A percentile compares a stretch with the other conserved stretches of the same genome.
phyloP scores from a whole-genome alignment of 306 rosid genomes.

The Parietaria judaica region DNA sequence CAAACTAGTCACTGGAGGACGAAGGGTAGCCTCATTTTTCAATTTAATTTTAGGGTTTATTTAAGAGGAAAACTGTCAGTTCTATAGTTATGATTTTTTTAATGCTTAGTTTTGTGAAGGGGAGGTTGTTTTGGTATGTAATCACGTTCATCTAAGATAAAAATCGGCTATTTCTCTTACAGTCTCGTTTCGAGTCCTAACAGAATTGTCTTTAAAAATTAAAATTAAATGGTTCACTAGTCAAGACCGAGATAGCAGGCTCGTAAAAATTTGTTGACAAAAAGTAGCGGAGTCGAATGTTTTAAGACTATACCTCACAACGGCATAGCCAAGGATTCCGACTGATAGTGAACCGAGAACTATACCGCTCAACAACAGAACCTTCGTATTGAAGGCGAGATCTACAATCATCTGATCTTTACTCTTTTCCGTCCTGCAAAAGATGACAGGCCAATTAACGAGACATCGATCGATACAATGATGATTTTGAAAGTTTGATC shows the following conservation, averaged over 20 bases:
- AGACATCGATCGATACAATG: neutral
- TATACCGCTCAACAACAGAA: conserved; percentile 55
- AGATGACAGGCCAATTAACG: conserved; percentile 10
- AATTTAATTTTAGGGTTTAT: too few relatives aligned
- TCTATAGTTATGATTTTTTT: too few relatives aligned
- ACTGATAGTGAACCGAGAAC: conserved; percentile 60
- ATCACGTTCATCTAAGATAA: too few relatives aligned
- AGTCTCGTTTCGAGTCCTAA: too few relatives aligned
- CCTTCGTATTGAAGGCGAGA: conserved; percentile 40
- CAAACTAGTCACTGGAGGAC: too few relatives aligned
- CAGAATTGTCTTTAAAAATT: too few relatives aligned
- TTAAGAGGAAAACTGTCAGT: too few relatives aligned
- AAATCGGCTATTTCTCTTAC: too few relatives aligned
- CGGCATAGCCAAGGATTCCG: conserved; percentile 74
- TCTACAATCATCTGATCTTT: conserved; percentile 79
- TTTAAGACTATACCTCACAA: conserved; percentile 37
- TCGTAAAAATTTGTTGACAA: neutral
- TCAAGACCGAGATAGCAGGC: neutral
- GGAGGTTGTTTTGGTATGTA: too few relatives aligned
- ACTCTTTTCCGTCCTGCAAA: conserved; percentile 63
- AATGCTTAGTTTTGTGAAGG: too few relatives aligned
- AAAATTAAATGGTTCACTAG: neutral
- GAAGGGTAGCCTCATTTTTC: too few relatives aligned
- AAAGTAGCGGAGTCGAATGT: neutral
- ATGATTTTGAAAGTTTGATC: neutral